Conservation (phyloP, 192 early-diverging fungal species). For the Coemansia sp. region DNA sequence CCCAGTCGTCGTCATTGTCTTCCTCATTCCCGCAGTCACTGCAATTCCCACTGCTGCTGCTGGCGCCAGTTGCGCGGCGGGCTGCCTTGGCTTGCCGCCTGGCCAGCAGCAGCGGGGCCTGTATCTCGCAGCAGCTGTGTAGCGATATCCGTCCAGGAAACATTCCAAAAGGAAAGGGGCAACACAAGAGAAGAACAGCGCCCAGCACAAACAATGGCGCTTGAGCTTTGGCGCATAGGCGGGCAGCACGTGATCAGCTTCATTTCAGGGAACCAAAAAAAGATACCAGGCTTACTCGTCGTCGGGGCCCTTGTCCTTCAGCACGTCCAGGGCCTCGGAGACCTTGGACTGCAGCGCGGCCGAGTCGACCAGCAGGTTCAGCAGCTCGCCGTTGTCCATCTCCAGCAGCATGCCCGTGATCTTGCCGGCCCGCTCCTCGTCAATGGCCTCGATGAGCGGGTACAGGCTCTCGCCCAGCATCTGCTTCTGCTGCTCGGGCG, state of each 20-base stretch:
- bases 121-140: slow-evolving; percentile 23
- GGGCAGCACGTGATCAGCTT: too few species aligned
- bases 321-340: slow-evolving; percentile 76
- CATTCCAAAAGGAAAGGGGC: background rate
- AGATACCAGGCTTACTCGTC: background rate
- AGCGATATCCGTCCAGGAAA: slow-evolving; percentile 10
- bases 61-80: too few species aligned
- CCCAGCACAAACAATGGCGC: too few species aligned
- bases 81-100: background rate
- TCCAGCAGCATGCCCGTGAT: slow-evolving; percentile 99
- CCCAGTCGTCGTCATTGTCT: background rate
- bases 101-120: slow-evolving; percentile 2
- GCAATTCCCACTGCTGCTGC: too few species aligned
- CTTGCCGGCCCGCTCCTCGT: slow-evolving; percentile 83
- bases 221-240: too few species aligned
- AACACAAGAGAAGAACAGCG: background rate
- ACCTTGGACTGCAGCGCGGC: slow-evolving; percentile 79
- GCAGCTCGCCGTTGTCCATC: slow-evolving; percentile 94
- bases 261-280: background rate
- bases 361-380: slow-evolving; percentile 79
- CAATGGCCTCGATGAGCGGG: slow-evolving; percentile 66
- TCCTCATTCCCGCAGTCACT: too few species aligned
- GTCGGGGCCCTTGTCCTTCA: slow-evolving; percentile 39
- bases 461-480: slow-evolving; percentile 95
- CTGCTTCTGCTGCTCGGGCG: slow-evolving; percentile 88